These are phyloP conservation scores for Dimargaris cristalligena DNA, from an alignment of 192 early-diverging fungal genomes.

Conservation along the genomic window DNA sequence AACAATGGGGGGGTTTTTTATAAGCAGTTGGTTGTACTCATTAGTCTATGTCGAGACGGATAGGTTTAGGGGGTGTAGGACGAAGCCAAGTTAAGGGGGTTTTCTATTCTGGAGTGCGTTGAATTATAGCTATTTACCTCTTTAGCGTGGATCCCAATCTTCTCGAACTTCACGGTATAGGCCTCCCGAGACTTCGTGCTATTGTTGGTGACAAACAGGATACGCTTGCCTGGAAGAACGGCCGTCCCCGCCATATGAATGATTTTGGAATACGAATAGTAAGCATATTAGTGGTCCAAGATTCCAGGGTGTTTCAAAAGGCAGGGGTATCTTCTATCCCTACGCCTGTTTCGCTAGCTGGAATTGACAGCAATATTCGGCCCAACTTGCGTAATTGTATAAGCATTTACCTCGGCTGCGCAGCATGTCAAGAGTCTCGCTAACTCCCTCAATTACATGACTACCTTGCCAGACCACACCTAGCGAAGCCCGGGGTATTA, in stretches of 20 bases:
- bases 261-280: background rate
- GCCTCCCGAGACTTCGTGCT: constrained; percentile 67
- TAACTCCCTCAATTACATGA: constrained; percentile 44
- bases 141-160: constrained; percentile 58
- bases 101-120: too few species aligned
- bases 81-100: too few species aligned
- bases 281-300: background rate
- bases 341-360: background rate
- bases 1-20: too few species aligned
- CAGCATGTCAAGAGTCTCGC: constrained; percentile 54
- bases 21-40: too few species aligned
- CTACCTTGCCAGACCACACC: constrained; percentile 85
- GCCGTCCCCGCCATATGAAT: background rate
- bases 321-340: background rate
- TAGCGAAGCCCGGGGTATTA: constrained; percentile 11
- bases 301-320: background rate
- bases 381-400: too few species aligned
- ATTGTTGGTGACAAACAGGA: constrained; percentile 99
- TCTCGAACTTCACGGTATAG: constrained; percentile 70
- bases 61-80: too few species aligned
- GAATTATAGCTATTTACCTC: constrained; percentile 25
- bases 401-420: constrained; percentile 40
- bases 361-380: too few species aligned
- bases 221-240: constrained; percentile 46
- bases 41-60: too few species aligned